Percentiles rank a stretch among this genome's conserved stretches.
Conservation (phyloP, 495 filamentous ascomycete species). For the Neurospora sp. region DNA sequence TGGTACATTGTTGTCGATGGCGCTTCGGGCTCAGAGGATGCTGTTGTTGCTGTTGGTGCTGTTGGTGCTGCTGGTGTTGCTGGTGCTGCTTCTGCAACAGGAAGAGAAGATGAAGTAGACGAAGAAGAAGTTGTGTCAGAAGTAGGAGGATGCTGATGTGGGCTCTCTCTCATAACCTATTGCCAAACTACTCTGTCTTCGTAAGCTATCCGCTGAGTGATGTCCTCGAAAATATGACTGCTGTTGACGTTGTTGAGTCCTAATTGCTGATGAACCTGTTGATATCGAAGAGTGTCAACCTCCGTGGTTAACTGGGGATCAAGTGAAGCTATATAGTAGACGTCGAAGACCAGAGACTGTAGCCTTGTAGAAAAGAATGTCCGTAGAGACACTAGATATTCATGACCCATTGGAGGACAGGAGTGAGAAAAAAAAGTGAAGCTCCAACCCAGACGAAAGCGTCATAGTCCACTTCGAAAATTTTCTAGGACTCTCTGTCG, state of each 20-base stretch:
- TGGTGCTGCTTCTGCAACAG: neutral
- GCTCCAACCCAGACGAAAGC: neutral
- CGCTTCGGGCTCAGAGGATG: neutral
- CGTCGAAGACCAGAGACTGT: neutral
- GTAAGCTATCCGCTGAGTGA: neutral
- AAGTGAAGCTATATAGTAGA: neutral
- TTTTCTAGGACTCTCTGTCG: neutral
- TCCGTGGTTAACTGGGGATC: neutral
- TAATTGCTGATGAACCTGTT: neutral
- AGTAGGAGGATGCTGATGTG: neutral
- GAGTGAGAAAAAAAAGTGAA: neutral
- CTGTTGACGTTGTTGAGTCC: neutral
- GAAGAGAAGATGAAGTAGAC: neutral
- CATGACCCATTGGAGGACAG: neutral
- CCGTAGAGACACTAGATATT: neutral
- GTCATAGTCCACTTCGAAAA: neutral
- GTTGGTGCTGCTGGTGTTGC: neutral
- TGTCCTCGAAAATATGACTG: neutral
- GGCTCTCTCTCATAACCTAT: neutral
- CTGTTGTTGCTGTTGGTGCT: neutral
- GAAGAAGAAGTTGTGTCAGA: neutral
- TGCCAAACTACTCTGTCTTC: neutral
- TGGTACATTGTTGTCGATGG: conserved; percentile 15
- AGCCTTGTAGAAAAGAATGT: neutral
- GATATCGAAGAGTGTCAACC: neutral